phyloP scores from a whole-genome alignment of 495 filamentous ascomycete genomes.

The Hyaloscypha hepaticicola region DNA sequence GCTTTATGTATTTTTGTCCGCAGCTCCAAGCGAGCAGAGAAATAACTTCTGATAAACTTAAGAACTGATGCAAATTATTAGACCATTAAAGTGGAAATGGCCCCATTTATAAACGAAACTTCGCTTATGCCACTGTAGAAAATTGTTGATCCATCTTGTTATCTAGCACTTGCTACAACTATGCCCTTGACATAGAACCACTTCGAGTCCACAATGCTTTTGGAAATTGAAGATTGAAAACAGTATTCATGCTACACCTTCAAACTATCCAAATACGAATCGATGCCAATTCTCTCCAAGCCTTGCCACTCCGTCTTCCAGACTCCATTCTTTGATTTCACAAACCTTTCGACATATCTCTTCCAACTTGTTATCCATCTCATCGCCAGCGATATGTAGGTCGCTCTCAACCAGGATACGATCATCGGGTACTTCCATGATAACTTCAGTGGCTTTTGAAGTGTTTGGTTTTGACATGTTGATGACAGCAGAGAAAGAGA shows the following conservation, averaged over 20 bases:
- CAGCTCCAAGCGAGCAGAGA: no score
- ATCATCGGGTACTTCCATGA: slow-evolving; percentile 73
- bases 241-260: neutral
- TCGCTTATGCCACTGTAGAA: no score
- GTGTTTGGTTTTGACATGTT: slow-evolving; percentile 66
- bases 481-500: slow-evolving; percentile 83
- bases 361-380: slow-evolving; percentile 79
- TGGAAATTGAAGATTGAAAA: neutral
- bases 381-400: slow-evolving; percentile 75
- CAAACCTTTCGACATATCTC: slow-evolving; percentile 72
- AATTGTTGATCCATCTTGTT: no score
- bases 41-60: no score
- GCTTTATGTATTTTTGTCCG: no score
- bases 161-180: no score
- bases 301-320: slow-evolving; percentile 67
- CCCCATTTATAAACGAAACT: no score
- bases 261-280: slow-evolving; percentile 59
- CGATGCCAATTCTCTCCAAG: slow-evolving; percentile 76
- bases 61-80: no score
- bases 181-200: no score
- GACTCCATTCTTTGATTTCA: slow-evolving; percentile 70
- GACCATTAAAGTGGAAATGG: no score
- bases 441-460: slow-evolving; percentile 58
- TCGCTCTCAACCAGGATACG: slow-evolving; percentile 87
- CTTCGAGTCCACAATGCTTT: neutral